These are phyloP conservation scores for Cyberlindnera maclurae DNA, from an alignment of 805 yeast genomes.

Conservation along the genomic window DNA sequence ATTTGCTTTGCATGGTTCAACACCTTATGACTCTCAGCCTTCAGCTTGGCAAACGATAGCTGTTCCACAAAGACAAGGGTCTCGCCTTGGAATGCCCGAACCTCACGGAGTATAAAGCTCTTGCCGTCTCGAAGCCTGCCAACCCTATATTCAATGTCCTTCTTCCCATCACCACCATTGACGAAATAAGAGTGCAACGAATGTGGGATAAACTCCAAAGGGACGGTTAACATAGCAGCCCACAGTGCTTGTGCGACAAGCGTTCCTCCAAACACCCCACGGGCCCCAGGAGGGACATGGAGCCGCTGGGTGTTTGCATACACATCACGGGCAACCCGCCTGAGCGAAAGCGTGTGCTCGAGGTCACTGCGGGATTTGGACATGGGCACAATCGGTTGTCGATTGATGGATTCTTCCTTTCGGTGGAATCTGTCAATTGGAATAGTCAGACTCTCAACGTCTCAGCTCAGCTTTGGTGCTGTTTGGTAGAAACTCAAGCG, in stretches of 20 bases:
- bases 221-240: constrained; percentile 50
- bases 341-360: constrained; percentile 12
- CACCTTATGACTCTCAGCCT: constrained; percentile 7
- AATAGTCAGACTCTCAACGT: too few relatives aligned
- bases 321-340: constrained; percentile 10
- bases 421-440: constrained; percentile 1
- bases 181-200: constrained; percentile 60
- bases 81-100: constrained; percentile 48
- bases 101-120: constrained; percentile 44
- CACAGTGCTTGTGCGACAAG: constrained; percentile 56
- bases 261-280: constrained; percentile 70
- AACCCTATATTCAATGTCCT: constrained; percentile 49
- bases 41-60: constrained; percentile 25
- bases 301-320: constrained; percentile 15
- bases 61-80: constrained; percentile 44
- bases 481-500: too few relatives aligned
- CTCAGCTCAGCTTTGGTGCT: too few relatives aligned
- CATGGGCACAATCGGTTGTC: too few relatives aligned
- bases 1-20: constrained; percentile 12
- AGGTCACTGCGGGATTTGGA: constrained; percentile 9
- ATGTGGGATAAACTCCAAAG: constrained; percentile 43
- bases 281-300: constrained; percentile 43
- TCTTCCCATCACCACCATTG: constrained; percentile 40
- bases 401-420: too few relatives aligned
- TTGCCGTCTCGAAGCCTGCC: constrained; percentile 44